Percentiles rank a stretch among this genome's conserved stretches.
Conservation (phyloP, 768 basidiomycete genomes). For the Russula sp. region DNA sequence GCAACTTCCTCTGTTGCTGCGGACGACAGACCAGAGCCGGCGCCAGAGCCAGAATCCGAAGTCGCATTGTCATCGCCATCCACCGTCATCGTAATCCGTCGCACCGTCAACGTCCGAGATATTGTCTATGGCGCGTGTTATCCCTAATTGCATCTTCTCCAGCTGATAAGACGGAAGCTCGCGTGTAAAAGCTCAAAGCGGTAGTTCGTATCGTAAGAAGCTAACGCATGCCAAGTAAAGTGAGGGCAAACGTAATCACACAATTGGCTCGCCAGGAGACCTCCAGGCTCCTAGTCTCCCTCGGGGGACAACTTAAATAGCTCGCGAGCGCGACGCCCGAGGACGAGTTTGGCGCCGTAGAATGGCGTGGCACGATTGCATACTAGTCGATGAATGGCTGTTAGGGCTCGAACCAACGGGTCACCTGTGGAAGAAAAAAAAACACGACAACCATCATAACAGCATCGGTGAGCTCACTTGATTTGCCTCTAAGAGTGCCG, state of each 20-base stretch:
- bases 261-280: background rate
- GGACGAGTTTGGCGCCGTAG: too few relatives aligned
- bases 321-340: slow-evolving; percentile 9
- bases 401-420: slow-evolving; percentile 24
- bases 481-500: slow-evolving; percentile 13
- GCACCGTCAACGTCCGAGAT: background rate
- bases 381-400: too few relatives aligned
- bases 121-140: background rate
- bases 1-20: background rate
- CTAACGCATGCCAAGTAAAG: too few relatives aligned
- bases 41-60: background rate
- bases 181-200: slow-evolving; percentile 2
- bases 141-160: background rate
- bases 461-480: background rate
- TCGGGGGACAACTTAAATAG: background rate
- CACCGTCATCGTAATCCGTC: too few relatives aligned
- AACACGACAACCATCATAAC: background rate
- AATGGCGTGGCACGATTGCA: slow-evolving; percentile 3
- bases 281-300: background rate
- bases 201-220: background rate
- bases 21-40: background rate
- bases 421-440: background rate
- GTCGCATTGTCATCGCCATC: background rate
- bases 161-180: background rate
- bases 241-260: background rate